Percentiles rank a stretch among this genome's conserved stretches.
Evolutionary conservation across 2,329 filamentous ascomycete genomes (phyloP).

Genomic region (Apiospora malaysiana): DNA sequence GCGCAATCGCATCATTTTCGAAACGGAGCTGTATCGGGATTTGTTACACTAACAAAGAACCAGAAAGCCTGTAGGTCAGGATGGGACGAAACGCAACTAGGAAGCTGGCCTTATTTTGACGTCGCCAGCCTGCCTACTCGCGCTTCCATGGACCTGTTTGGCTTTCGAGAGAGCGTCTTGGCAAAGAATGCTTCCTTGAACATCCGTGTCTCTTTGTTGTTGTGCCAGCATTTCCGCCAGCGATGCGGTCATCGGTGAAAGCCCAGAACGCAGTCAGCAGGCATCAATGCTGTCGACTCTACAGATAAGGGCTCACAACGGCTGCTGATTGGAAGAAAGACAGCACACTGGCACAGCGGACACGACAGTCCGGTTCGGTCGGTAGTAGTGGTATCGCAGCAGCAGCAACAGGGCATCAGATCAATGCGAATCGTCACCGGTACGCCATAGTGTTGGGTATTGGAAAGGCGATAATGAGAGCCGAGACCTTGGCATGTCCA

Average conservation of each 20-base stretch:
- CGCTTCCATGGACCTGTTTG: no score
- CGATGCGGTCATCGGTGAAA: background rate
- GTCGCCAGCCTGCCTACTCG: background rate
- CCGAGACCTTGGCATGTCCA: background rate
- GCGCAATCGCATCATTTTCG: background rate
- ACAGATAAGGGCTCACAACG: background rate
- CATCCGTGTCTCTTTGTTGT: background rate
- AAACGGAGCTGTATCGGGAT: background rate
- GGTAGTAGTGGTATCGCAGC: background rate
- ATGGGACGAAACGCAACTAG: constrained; percentile 9
- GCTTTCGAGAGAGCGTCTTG: no score
- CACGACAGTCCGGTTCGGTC: constrained; percentile 1
- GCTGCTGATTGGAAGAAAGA: background rate
- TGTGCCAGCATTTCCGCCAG: background rate
- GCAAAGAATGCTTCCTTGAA: background rate
- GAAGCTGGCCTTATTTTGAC: constrained; percentile 3
- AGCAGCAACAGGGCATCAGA: background rate
- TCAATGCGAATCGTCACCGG: background rate
- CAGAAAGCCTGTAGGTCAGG: background rate
- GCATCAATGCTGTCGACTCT: background rate
- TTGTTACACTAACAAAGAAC: constrained; percentile 1
- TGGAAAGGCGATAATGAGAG: background rate
- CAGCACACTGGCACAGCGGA: background rate
- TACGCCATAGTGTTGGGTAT: background rate
- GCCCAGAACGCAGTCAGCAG: background rate